These are phyloP conservation scores for Talaromyces proteolyticus DNA, from an alignment of 495 filamentous ascomycete species.

Conservation along the genomic window DNA sequence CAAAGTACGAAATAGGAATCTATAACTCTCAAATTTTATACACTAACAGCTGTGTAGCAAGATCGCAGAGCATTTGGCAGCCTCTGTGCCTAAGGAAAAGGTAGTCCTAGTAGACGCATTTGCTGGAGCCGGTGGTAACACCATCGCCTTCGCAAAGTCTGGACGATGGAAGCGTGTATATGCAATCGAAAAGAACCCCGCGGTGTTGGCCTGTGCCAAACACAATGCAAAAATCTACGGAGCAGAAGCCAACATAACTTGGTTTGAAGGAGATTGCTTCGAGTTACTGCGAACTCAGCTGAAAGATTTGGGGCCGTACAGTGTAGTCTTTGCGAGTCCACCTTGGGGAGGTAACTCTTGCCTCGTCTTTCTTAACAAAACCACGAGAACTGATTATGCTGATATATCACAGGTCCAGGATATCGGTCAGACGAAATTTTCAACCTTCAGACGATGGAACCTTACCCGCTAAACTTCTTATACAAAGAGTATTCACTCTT, in stretches of 20 bases:
- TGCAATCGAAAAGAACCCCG: slow-evolving; percentile 77
- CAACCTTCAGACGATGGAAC: slow-evolving; percentile 79
- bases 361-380: neutral
- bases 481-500: slow-evolving; percentile 51
- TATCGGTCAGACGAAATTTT: slow-evolving; percentile 77
- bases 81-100: slow-evolving; percentile 42
- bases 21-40: slow-evolving; percentile 6
- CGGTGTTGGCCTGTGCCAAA: slow-evolving; percentile 78
- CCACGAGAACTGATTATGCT: neutral
- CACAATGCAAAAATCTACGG: slow-evolving; percentile 89
- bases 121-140: slow-evolving; percentile 86
- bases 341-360: slow-evolving; percentile 77
- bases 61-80: slow-evolving; percentile 69
- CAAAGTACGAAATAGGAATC: slow-evolving; percentile 49
- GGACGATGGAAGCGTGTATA: slow-evolving; percentile 74
- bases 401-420: slow-evolving; percentile 53
- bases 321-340: slow-evolving; percentile 81
- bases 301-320: slow-evolving; percentile 42
- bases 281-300: slow-evolving; percentile 45
- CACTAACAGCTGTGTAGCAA: slow-evolving; percentile 39
- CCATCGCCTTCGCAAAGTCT: slow-evolving; percentile 85
- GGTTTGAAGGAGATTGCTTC: slow-evolving; percentile 81
- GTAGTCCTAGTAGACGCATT: slow-evolving; percentile 77
- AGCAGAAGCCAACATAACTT: slow-evolving; percentile 72
- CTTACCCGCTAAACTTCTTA: slow-evolving; percentile 65